phyloP scores from a whole-genome alignment of 441 rosid species.

The Corymbia citriodora region DNA sequence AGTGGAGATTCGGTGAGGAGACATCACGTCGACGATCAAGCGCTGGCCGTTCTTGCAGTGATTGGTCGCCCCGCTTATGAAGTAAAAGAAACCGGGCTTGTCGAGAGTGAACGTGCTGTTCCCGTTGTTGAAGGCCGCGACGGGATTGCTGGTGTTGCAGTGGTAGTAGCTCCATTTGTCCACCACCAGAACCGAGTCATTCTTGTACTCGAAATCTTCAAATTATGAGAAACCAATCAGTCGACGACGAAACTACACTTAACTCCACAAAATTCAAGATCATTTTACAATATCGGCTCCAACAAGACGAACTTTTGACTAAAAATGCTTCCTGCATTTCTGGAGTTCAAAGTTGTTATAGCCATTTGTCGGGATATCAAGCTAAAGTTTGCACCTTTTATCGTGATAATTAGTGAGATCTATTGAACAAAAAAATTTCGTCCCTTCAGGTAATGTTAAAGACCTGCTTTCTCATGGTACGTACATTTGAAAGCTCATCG shows the following conservation, averaged over 20 bases:
- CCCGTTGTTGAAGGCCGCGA: conserved; percentile 52
- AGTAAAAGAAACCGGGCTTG: conserved; percentile 73
- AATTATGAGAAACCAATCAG: not conserved
- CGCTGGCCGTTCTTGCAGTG: conserved; percentile 76
- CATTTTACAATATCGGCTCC: not conserved
- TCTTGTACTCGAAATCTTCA: conserved; percentile 67
- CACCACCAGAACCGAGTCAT: conserved; percentile 74
- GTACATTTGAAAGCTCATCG: not conserved
- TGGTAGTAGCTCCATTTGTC: conserved; percentile 84
- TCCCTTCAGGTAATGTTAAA: not conserved
- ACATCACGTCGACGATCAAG: conserved; percentile 74
- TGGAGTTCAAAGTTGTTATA: not conserved
- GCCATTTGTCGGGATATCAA: not conserved
- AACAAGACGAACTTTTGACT: not conserved
- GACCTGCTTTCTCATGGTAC: not conserved
- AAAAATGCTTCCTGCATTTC: not conserved
- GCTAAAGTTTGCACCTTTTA: not conserved
- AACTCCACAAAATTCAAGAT: not conserved
- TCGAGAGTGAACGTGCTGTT: conserved; percentile 50
- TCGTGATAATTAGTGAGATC: not conserved
- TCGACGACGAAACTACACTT: not conserved
- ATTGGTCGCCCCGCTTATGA: conserved; percentile 49
- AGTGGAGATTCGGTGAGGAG: conserved; percentile 35
- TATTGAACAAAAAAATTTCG: not conserved
- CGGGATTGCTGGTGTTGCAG: conserved; percentile 50